Evolutionary conservation across 768 basidiomycete genomes (phyloP).

Genomic region (Phylloporus rhodoxanthus): DNA sequence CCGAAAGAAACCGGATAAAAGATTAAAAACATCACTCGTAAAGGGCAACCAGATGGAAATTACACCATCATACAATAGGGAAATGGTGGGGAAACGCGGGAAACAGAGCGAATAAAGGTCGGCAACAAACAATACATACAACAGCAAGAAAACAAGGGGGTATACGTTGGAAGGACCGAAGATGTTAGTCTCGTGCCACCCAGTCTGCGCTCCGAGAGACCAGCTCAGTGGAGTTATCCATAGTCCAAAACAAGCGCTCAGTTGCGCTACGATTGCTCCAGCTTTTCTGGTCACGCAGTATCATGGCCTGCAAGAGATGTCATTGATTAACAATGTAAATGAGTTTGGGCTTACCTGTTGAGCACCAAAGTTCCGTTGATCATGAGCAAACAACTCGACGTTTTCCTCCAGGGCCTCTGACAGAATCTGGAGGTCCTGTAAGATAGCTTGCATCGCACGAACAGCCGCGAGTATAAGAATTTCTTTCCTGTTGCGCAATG

Average conservation of each 20-base stretch:
- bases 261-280: conserved; percentile 91
- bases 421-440: conserved; percentile 82
- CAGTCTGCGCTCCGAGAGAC: conserved; percentile 82
- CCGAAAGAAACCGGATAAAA: conserved; percentile 10
- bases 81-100: conserved; percentile 2
- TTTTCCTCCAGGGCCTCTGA: conserved; percentile 88
- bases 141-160: conserved; percentile 3
- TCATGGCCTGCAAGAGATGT: conserved; percentile 67
- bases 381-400: conserved; percentile 85
- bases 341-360: conserved; percentile 68
- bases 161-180: neutral
- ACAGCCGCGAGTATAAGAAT: conserved; percentile 65
- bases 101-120: conserved; percentile 5
- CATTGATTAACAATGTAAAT: neutral
- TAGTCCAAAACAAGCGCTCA: conserved; percentile 89
- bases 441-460: conserved; percentile 74
- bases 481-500: conserved; percentile 72
- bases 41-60: conserved; percentile 13
- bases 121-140: conserved; percentile 10
- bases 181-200: conserved; percentile 62
- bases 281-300: conserved; percentile 90
- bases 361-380: conserved; percentile 92
- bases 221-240: conserved; percentile 85
- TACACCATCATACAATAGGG: conserved; percentile 23
- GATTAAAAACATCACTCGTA: conserved; percentile 14